Base-by-base conservation (phyloP, 768 basidiomycete genomes). In the Asterophora lycoperdoides region DNA sequence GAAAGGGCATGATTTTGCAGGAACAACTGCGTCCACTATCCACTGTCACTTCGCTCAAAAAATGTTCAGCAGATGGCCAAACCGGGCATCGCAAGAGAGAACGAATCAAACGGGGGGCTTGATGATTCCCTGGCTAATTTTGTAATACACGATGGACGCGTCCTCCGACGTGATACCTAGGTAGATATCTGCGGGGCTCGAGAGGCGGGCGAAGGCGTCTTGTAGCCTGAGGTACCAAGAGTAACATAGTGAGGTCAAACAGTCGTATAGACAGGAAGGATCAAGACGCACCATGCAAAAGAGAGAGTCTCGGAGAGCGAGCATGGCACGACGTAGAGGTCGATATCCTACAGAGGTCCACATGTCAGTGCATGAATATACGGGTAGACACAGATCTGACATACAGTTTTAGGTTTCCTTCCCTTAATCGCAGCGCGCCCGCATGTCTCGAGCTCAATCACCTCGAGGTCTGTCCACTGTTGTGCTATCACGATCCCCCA, bases 111-210 rank as follows among this genome's bases (percentile, higher is more conserved):
- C 67, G 9, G 77, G 71, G 19, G 86, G 88, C 57, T 90, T 90
- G 52, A 83, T 80, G 28, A 91, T 85, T 47, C 87, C 89, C 42
- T 76, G 73, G 60, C 83, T 84, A 51, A 91, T 73, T 58, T 86
- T 88, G 67, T 91, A 91, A 64, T 91, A 91, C 44, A 91, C 89
- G 39, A 86, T 83, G 8, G 89, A 89, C 9, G 89, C 82, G 57
- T 91, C 89, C 43, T 86, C 80, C 0, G 83, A 77, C 37, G 81
- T 82, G 48, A 90, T 84, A 10, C 83, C 89, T 26, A 91, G 63
- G 57, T 79, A 84, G 40, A 90, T 64, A 45, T 78, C 71, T 33
- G 71, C 62, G 10, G 75, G 74, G 38, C 68, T 65, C 6, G 64
- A 65, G 10, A 88, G 67, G 10, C 68, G 69, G 6, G 63, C 57